These are phyloP conservation scores for Senna tora DNA, from an alignment of 306 rosid species.

Conservation along the genomic window DNA sequence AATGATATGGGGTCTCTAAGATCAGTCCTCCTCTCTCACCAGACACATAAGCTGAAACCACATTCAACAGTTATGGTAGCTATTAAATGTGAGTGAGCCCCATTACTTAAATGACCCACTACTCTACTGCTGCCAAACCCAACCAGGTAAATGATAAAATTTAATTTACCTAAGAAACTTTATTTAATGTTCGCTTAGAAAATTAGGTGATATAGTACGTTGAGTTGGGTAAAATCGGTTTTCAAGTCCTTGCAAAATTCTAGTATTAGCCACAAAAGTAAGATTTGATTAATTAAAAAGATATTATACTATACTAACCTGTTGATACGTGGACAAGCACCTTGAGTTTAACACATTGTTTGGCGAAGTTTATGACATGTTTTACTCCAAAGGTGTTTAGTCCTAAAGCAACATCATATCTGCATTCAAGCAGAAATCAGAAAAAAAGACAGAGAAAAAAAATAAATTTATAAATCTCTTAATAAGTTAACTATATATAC, in stretches of 20 bases:
- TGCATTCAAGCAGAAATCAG: conserved; percentile 25
- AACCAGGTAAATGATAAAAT: background rate
- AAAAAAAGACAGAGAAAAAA: background rate
- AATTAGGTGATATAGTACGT: background rate
- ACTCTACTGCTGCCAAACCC: background rate
- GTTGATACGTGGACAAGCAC: conserved; percentile 87
- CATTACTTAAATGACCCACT: background rate
- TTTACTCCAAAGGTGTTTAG: conserved; percentile 77
- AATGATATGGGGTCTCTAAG: conserved; percentile 56
- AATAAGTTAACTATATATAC: conserved; percentile 34
- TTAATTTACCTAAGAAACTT: too few relatives aligned
- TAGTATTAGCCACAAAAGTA: background rate
- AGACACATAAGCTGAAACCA: conserved; percentile 71
- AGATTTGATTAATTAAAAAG: background rate
- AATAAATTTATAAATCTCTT: background rate
- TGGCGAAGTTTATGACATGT: conserved; percentile 67
- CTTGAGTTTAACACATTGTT: conserved; percentile 60
- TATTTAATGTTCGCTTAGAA: background rate
- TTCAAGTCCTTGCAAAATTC: background rate
- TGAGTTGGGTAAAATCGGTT: background rate
- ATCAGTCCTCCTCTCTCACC: conserved; percentile 80
- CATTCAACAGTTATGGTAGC: background rate
- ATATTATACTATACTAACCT: conserved; percentile 45
- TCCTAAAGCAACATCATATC: conserved; percentile 75
- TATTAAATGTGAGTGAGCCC: background rate